Evolutionary conservation across 331 rosid species (phyloP).

Genomic region (Rhamnella rubrinervis): DNA sequence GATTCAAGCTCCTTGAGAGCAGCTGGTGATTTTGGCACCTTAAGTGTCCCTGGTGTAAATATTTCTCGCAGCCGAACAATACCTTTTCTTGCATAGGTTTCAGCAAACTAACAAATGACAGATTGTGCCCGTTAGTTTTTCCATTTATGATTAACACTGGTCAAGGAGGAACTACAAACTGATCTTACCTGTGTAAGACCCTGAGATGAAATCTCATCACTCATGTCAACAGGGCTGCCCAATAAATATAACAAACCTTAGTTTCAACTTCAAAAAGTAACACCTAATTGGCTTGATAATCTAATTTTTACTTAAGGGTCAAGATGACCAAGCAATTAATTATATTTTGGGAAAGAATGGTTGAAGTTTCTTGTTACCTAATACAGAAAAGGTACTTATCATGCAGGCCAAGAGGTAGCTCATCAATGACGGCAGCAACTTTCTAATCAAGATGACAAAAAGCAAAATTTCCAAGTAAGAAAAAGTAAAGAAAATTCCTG

Average conservation of each 20-base stretch:
- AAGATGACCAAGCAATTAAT: conserved; percentile 1
- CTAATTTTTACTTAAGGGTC: conserved; percentile 12
- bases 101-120: conserved; percentile 60
- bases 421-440: conserved; percentile 72
- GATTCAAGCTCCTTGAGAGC: conserved; percentile 91
- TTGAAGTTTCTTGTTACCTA: conserved; percentile 44
- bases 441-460: conserved; percentile 48
- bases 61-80: conserved; percentile 85
- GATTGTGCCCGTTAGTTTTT: neutral
- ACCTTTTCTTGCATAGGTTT: conserved; percentile 70
- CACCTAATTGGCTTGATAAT: conserved; percentile 10
- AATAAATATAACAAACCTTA: conserved; percentile 6
- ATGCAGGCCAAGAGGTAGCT: conserved; percentile 59
- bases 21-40: conserved; percentile 68
- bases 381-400: conserved; percentile 80
- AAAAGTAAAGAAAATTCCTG: neutral
- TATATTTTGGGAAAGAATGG: conserved; percentile 12
- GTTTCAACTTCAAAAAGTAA: conserved; percentile 6
- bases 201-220: conserved; percentile 77
- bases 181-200: conserved; percentile 81
- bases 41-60: conserved; percentile 77
- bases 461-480: conserved; percentile 2
- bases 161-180: neutral
- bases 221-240: conserved; percentile 89
- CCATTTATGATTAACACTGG: conserved; percentile 22